A percentile compares a stretch with the other conserved stretches of the same genome.
Conservation (phyloP, 768 basidiomycete species). For the Boletus subparvulus region DNA sequence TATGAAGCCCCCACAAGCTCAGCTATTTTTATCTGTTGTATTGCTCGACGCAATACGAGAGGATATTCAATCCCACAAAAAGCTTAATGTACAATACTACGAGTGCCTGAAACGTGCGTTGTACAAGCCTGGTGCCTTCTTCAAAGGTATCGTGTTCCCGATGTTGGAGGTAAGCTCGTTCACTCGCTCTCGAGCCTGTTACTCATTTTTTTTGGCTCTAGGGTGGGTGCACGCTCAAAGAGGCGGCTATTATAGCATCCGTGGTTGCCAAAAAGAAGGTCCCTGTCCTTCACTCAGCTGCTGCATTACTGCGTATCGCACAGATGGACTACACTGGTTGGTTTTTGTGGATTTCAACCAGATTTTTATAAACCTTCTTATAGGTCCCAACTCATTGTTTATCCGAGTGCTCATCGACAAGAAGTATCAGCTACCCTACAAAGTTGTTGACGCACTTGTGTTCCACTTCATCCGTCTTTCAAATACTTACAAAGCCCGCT, state of each 20-base stretch:
- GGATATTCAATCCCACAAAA: slow-evolving; percentile 84
- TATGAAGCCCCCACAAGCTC: slow-evolving; percentile 93
- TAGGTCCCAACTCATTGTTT: slow-evolving; percentile 92
- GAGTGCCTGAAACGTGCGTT: slow-evolving; percentile 88
- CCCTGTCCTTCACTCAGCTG: slow-evolving; percentile 95
- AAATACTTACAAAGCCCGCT: slow-evolving; percentile 79
- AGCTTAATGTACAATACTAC: slow-evolving; percentile 91
- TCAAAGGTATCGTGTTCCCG: slow-evolving; percentile 97
- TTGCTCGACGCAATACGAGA: slow-evolving; percentile 86
- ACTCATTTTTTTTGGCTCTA: slow-evolving; percentile 24
- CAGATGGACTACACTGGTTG: slow-evolving; percentile 94
- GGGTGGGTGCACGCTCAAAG: slow-evolving; percentile 86
- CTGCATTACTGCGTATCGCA: slow-evolving; percentile 88
- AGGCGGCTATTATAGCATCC: slow-evolving; percentile 92
- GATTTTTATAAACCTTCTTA: neutral
- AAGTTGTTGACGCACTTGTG: slow-evolving; percentile 94
- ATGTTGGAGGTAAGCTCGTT: slow-evolving; percentile 73
- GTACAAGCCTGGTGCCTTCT: slow-evolving; percentile 97
- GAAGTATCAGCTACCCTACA: slow-evolving; percentile 96
- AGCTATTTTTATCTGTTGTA: slow-evolving; percentile 89
- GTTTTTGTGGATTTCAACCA: slow-evolving; percentile 1
- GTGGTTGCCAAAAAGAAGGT: slow-evolving; percentile 88
- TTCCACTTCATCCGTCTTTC: slow-evolving; percentile 98
- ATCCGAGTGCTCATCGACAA: slow-evolving; percentile 97
- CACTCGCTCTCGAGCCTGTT: slow-evolving; percentile 29